A percentile compares a stretch with the other conserved stretches of the same genome.
These are phyloP conservation scores for Periconia digitata DNA, from an alignment of 2,329 filamentous ascomycete species.

Conservation along the genomic window DNA sequence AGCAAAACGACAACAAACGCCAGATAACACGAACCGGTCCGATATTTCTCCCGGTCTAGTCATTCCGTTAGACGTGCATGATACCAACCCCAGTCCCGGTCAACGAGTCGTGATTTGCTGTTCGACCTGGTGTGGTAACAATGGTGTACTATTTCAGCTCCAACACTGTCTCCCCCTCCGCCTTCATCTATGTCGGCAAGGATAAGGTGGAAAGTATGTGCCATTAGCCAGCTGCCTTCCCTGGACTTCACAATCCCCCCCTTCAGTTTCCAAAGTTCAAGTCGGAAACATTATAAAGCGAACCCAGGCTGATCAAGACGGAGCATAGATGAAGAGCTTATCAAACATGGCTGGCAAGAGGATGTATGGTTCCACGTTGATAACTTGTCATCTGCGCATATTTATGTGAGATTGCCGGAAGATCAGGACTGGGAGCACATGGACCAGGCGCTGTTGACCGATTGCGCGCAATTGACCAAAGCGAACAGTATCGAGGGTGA, in stretches of 20 bases:
- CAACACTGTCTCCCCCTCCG: constrained; percentile 75
- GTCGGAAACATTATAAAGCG: neutral
- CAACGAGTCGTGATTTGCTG: too few species aligned
- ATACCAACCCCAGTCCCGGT: too few species aligned
- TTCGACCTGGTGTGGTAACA: too few species aligned
- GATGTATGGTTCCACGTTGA: constrained; percentile 99
- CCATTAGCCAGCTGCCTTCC: neutral
- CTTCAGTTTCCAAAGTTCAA: constrained; percentile 6
- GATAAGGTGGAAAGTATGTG: constrained; percentile 95
- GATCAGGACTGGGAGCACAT: constrained; percentile 84
- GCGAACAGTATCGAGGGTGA: constrained; percentile 94
- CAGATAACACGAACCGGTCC: too few species aligned
- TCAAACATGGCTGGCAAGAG: constrained; percentile 90
- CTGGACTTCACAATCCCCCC: neutral
- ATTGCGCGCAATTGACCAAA: constrained; percentile 97
- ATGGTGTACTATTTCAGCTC: constrained; percentile 99
- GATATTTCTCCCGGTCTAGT: too few species aligned
- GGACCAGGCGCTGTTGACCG: constrained; percentile 70
- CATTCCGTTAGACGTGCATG: too few species aligned
- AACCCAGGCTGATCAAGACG: neutral
- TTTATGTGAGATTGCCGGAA: constrained; percentile 84
- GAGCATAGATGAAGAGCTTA: constrained; percentile 84
- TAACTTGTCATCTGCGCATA: constrained; percentile 94
- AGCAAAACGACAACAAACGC: constrained; percentile 1
- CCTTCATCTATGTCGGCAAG: constrained; percentile 94